These are phyloP conservation scores for Atalantia buxifolia DNA, from an alignment of 345 rosid species.

Conservation along the genomic window DNA sequence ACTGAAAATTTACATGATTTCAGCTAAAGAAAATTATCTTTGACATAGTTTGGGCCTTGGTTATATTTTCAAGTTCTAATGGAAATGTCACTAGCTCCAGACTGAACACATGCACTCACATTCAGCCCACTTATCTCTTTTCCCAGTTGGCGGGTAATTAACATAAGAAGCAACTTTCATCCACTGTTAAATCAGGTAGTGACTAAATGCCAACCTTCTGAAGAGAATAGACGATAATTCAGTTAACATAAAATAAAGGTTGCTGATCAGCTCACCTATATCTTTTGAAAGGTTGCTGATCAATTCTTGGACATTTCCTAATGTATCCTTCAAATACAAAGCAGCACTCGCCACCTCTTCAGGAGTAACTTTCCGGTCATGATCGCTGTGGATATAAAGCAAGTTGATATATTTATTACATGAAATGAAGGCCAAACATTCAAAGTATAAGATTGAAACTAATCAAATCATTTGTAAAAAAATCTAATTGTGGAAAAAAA, in stretches of 20 bases:
- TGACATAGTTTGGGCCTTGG: neutral
- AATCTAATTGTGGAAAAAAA: neutral
- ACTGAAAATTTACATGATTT: neutral
- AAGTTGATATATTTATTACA: neutral
- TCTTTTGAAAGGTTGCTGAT: constrained; percentile 78
- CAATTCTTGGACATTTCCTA: constrained; percentile 67
- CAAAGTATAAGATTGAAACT: neutral
- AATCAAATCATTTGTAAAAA: neutral
- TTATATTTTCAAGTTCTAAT: neutral
- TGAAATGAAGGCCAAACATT: neutral
- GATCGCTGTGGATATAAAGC: constrained; percentile 46
- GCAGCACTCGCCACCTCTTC: constrained; percentile 89
- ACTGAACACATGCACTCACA: neutral
- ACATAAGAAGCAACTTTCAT: neutral
- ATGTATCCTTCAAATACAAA: constrained; percentile 62
- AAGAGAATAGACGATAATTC: neutral
- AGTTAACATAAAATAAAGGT: neutral
- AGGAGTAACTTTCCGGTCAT: constrained; percentile 82
- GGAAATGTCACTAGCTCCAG: neutral
- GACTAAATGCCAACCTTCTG: neutral
- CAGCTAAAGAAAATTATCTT: too few species aligned
- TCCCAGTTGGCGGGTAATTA: neutral
- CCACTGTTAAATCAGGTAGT: too few species aligned
- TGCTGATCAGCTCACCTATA: constrained; percentile 49
- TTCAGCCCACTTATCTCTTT: neutral